Evolutionary conservation across 2,329 filamentous ascomycete species (phyloP), one percentile per base, ranked within the genome.

Genomic region (Clonostachys rosea): DNA sequence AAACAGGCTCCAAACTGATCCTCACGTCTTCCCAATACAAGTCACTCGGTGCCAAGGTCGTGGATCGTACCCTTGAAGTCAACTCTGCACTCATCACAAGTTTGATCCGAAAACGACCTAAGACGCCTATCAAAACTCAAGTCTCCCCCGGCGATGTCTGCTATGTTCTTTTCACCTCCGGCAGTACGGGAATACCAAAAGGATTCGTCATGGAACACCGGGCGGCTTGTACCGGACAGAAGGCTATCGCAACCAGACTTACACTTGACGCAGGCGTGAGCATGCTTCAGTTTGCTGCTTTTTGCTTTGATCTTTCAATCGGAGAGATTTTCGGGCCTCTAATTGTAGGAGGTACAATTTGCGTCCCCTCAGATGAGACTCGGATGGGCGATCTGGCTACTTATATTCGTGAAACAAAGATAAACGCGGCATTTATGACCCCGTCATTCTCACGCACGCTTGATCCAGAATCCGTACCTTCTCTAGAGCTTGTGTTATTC

Each of bases 151-250:
- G 24, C 3, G 46, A 47, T 34, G 9, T 44, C 5, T 48, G 48
- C 13, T 54, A 52, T 35, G 30, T 52, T 4, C 36, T 52, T 14
- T 54, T 51, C 45, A 52, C 52, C 2, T 50, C 48, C 6, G 52
- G 52, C 7, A 51, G 46, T 12, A 49, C 52, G 2, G 52, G 52
- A 2, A 33, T 40, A 13, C 50, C 48, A 13, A 54, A 54, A 24
- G 52, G 52, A 24, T 44, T 49, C 6, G 35, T 52, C 10, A 40
- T 52, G 6, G 48, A 54, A 36, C 48, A 49, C 18, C 34, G 20
- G 14, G 20, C 37, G 3, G 10, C 37, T 10, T 47, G 45, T 33
- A 42, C 45, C 24, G 9, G 24, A 1, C 40, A 42, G 40, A 42
- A 11, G 3, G 40, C 40, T 5, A 42, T 42, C 3, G 12, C 17